phyloP scores from a whole-genome alignment of 202 grass and related monocot genomes.

The Panicum virgatum region DNA sequence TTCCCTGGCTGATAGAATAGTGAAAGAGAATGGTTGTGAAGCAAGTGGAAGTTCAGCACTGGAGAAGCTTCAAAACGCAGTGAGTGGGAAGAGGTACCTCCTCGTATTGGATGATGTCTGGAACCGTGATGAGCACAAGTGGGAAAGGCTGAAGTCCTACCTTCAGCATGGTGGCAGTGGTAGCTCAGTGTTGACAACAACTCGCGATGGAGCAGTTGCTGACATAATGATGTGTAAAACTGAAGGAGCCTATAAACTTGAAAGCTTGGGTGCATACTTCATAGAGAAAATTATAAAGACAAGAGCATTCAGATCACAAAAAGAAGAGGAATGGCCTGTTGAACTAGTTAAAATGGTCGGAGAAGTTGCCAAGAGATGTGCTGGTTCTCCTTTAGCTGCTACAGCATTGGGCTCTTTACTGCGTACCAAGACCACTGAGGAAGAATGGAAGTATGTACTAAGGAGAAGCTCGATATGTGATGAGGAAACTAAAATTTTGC shows the following conservation, averaged over 20 bases:
- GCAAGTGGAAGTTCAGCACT: not conserved
- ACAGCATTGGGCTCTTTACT: constrained; percentile 20
- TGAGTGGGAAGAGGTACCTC: not conserved
- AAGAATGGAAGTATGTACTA: constrained; percentile 21
- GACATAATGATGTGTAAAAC: not conserved
- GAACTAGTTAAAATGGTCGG: constrained; percentile 1
- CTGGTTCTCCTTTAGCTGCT: constrained; percentile 38
- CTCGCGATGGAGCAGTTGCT: constrained; percentile 12
- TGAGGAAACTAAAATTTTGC: not conserved
- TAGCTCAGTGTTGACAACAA: constrained; percentile 43
- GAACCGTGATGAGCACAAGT: not conserved
- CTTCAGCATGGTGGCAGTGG: no score
- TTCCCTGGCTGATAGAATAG: not conserved
- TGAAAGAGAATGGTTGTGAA: not conserved
- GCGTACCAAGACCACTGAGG: not conserved
- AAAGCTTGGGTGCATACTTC: not conserved
- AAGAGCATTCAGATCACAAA: constrained; percentile 1
- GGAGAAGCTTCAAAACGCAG: not conserved
- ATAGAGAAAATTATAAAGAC: constrained; percentile 22
- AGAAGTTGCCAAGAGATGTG: constrained; percentile 24
- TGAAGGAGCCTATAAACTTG: not conserved
- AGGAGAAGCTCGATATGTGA: not conserved
- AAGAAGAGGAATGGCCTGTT: fast-evolving
- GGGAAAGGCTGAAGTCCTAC: not conserved
- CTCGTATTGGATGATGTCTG: not conserved